Base-by-base conservation (phyloP, 2,329 filamentous ascomycete genomes). In the Stachybotrys chartarum region DNA sequence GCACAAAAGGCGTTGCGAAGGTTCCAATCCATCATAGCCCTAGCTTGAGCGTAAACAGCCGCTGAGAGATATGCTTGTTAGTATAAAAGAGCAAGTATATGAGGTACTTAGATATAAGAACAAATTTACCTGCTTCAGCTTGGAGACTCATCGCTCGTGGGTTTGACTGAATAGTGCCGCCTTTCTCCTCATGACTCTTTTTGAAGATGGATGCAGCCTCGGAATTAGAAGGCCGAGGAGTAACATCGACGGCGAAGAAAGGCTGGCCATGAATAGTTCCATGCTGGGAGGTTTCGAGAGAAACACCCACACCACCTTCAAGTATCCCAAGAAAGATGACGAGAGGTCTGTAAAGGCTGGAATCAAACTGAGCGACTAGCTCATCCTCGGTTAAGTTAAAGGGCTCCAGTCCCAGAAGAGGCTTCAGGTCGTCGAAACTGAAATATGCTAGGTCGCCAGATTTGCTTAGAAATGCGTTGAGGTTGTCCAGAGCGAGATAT, bases 11-110 rank as follows among this genome's bases (percentile, higher is more conserved):
- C 88, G 72, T 96, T 96, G 53, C 93, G 88, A 30, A 80, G 80
- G 74, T 99, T 97, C 94, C 94, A 99, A 75, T 97, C 94, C 42
- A 95, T 78, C 30, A 97, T 79, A 50, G 91, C 88, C 55, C 93
- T 86, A 7, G 91, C 90, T 72, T 96, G 90, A 14, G 91, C 93
- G 63, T 91, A 96, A 50, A 96, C 88, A 52, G 92, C 91, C 57
- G 92, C 94, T 94, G 59, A 31, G 11, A 52, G 17, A 56, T 30
- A 48, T 49, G 52, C 64, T 49, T 63, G 55, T 24, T 30, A 32
- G 44, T 10, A 47, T 4, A 24, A 24, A 24, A 24, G 24, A 24
- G 24, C 24, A 24, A 24, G 24, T 24, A 45, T 39, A n/a, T 30
- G 66, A 4, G 24, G 24, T 24, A 24, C 3, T 24, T 24, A 24